Base-by-base conservation (phyloP, 2,329 filamentous ascomycete genomes). In the Trichoderma sp. region DNA sequence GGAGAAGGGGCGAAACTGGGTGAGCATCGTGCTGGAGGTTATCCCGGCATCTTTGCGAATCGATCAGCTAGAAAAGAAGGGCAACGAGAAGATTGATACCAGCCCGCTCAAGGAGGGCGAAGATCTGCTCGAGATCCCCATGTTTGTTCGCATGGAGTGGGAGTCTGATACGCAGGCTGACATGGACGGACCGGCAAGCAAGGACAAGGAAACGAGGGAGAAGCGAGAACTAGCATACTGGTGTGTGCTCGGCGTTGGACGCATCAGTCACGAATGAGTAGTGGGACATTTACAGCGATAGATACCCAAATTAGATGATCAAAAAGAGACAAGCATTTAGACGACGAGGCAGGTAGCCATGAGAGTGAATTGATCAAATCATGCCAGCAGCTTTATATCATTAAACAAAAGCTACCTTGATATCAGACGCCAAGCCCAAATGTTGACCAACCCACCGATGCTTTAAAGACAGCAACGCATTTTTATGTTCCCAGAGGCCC, bases 61-160 rank as follows among this genome's bases (percentile, higher is more conserved):
- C 1, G 81, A 83, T 35, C 73, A 76, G 37, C 75, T 79, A 39
- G 71, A 67, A 72, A 68, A 68, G 58, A 37, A 73, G 68, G 67
- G 74, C 78, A 64, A 76, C 72, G 76, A 82, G 48, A 77, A 78
- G 34, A 76, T 79, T 29, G 82, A 84, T 70, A 76, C 81, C 57
- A 77, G 79, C n/a, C 82, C 83, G 48, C 74, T 88, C 58, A 81
- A 79, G 69, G 85, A 87, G 71, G 87, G 89, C 72, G 87, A 90
- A 74, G 87, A 90, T 64, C 76, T 88, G 64, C 70, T 98, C 50
- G 95, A 99, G 83, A 94, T 99, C 72, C 94, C 95, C 65, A 89
- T 99, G 74, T 96, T 97, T 82, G 92, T 99, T 69, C 87, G 93
- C 27, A 86, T 97, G 67, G 94, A 97, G 78, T 99, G 94, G 89